Evolutionary conservation across 2,329 filamentous ascomycete species (phyloP).

Genomic region (Peltaster fructicola): DNA sequence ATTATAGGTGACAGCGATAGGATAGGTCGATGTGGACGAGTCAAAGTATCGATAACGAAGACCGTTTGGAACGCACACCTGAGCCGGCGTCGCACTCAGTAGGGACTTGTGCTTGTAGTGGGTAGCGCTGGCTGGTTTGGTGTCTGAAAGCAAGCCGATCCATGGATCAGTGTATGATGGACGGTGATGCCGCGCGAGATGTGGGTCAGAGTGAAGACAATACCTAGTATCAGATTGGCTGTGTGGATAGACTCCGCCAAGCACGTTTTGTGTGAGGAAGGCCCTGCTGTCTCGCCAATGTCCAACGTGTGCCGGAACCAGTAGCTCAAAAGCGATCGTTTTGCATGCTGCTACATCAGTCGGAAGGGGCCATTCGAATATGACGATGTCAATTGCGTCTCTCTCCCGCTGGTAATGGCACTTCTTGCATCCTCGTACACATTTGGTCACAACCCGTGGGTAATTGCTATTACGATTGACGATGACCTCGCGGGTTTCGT

Average conservation of each 20-base stretch:
- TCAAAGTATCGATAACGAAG: conserved; percentile 34
- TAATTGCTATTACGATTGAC: too few relatives aligned
- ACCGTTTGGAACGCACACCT: conserved; percentile 30
- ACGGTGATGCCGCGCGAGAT: conserved; percentile 6
- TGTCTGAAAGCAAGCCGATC: conserved; percentile 27
- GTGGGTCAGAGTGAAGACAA: too few relatives aligned
- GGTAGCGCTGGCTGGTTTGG: conserved; percentile 29
- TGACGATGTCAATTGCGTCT: conserved; percentile 25
- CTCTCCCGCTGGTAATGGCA: conserved; percentile 23
- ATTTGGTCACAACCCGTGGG: too few relatives aligned
- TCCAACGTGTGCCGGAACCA: conserved; percentile 26
- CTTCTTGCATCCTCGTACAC: conserved; percentile 31
- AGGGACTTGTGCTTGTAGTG: conserved; percentile 31
- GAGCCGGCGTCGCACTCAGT: conserved; percentile 20
- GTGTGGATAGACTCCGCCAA: too few relatives aligned
- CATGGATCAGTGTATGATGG: conserved; percentile 1
- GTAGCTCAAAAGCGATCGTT: conserved; percentile 35
- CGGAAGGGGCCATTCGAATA: conserved; percentile 36
- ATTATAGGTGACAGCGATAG: conserved; percentile 3
- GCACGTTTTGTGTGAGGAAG: conserved; percentile 7
- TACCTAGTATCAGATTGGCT: too few relatives aligned
- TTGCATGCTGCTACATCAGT: conserved; percentile 18
- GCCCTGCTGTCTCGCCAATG: conserved; percentile 30
- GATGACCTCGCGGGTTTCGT: too few relatives aligned
- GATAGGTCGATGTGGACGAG: conserved; percentile 2